Evolutionary conservation across 2,329 filamentous ascomycete species (phyloP).

Genomic region (Fusarium veterinarium): DNA sequence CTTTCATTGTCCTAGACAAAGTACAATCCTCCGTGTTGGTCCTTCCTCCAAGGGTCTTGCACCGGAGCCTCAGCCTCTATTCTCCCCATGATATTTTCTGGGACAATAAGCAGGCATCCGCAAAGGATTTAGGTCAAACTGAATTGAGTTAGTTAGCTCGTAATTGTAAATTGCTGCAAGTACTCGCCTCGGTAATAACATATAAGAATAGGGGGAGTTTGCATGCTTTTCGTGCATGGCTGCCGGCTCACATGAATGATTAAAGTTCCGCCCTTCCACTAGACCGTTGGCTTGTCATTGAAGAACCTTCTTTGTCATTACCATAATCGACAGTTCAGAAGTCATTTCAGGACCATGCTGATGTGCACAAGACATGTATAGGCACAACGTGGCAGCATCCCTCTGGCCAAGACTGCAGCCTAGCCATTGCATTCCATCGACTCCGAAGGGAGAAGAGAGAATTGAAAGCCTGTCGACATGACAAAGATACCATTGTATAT

Average conservation of each 20-base stretch:
- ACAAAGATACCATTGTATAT: slow-evolving; percentile 21
- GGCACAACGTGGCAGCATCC: slow-evolving; percentile 46
- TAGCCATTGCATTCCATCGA: slow-evolving; percentile 29
- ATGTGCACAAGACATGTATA: slow-evolving; percentile 32
- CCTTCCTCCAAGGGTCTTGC: slow-evolving; percentile 29
- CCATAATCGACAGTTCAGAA: slow-evolving; percentile 30
- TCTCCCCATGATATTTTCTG: slow-evolving; percentile 12
- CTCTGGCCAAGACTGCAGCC: slow-evolving; percentile 25
- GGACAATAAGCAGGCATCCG: slow-evolving; percentile 8
- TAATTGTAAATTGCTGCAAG: slow-evolving; percentile 28
- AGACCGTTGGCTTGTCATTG: slow-evolving; percentile 6
- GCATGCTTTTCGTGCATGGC: slow-evolving; percentile 49
- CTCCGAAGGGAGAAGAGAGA: slow-evolving; percentile 24
- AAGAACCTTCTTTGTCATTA: slow-evolving; percentile 19
- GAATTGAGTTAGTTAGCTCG: slow-evolving; percentile 20
- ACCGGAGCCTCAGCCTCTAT: slow-evolving; percentile 32
- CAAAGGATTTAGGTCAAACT: slow-evolving; percentile 14
- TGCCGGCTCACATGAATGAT: slow-evolving; percentile 51
- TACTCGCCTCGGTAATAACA: slow-evolving; percentile 23
- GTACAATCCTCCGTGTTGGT: background rate
- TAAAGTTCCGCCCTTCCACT: slow-evolving; percentile 25
- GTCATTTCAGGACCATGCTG: slow-evolving; percentile 27
- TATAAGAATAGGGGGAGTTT: slow-evolving; percentile 40
- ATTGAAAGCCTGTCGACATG: slow-evolving; percentile 10
- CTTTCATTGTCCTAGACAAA: slow-evolving; percentile 11